Base-by-base conservation (phyloP, 2,329 filamentous ascomycete species). In the Graphium sp. region DNA sequence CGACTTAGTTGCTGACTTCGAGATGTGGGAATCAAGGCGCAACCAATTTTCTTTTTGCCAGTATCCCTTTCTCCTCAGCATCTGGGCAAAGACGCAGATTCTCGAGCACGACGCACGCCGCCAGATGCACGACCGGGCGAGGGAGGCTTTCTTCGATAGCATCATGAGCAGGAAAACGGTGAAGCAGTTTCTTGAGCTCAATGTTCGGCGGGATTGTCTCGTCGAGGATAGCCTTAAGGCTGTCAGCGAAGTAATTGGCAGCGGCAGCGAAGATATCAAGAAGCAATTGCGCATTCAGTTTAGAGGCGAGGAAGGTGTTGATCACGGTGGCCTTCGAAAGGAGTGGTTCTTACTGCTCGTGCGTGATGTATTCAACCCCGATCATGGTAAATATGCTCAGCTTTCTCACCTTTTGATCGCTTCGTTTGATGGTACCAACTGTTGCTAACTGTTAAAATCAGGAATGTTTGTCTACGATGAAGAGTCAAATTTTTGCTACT, bases 401-500 rank as follows among this genome's bases (percentile, higher is more conserved):
- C 20, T 24, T 14, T 12, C 18, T 24, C 18, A 10, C 15, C 17
- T 13, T 18, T 14, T 19, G 16, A 6, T 5, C 9, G 3, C 14
- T n/a, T 11, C 3, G 2, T 20, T 9, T 9, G 16, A 10, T 26
- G 12, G 12, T 14, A 15, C 8, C 16, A 9, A 16, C n/a, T 19
- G 4, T 24, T 30, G 30, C 38, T 39, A 16, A 42, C 32, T 9
- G 24, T 24, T 29, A n/a, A n/a, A 36, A 21, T 3, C 27, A 85
- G 82, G 83, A n/a, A 71, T 94, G 51, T 94, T 94, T 47, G 58
- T 79, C 6, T 93, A 92, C 48, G 85, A 93, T 36, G 82, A 92
- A 29, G 83, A 93, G 42, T 92, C 84, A 4, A 69, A 71, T 26
- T 83, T 79, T 45, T 93, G 85, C 52, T 94, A 93, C 50, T 94